Percentiles rank a stretch among this genome's conserved stretches.
Conservation (phyloP, 2,329 filamentous ascomycete genomes). For the Setomelanomma holmii region DNA sequence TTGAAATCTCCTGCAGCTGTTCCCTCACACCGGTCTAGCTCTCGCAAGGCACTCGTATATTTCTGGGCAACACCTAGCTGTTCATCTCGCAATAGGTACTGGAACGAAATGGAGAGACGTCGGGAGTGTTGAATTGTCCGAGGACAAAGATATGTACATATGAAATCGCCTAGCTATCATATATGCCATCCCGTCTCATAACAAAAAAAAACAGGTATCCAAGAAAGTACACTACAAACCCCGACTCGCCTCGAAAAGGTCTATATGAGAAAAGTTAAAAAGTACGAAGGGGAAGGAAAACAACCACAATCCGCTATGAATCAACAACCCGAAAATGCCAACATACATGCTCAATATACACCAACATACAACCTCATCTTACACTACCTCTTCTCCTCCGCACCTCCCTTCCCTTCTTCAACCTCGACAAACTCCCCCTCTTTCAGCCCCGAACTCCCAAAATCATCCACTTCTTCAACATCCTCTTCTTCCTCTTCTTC, state of each 20-base stretch:
- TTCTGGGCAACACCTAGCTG: no score
- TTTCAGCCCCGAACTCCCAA: slow-evolving; percentile 56
- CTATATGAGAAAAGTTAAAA: background rate
- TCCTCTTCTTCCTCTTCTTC: slow-evolving; percentile 53
- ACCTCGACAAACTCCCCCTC: slow-evolving; percentile 43
- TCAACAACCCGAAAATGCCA: background rate
- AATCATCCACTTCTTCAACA: slow-evolving; percentile 65
- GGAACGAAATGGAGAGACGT: no score
- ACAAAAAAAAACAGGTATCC: background rate
- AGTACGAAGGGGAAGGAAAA: background rate
- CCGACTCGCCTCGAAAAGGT: background rate
- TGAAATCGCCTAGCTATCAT: background rate
- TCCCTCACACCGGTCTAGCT: no score
- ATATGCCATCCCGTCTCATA: background rate
- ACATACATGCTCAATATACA: background rate
- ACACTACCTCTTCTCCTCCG: background rate
- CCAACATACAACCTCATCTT: background rate
- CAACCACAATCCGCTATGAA: background rate
- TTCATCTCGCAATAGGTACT: no score
- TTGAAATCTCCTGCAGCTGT: no score
- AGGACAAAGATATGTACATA: background rate
- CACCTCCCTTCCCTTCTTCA: slow-evolving; percentile 17
- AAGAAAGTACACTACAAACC: background rate
- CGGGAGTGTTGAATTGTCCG: no score
- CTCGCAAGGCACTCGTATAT: no score